Percentiles rank a stretch among this genome's conserved stretches.
Conservation (phyloP, 1,139 yeast species). For the Protomyces macrosporus region DNA sequence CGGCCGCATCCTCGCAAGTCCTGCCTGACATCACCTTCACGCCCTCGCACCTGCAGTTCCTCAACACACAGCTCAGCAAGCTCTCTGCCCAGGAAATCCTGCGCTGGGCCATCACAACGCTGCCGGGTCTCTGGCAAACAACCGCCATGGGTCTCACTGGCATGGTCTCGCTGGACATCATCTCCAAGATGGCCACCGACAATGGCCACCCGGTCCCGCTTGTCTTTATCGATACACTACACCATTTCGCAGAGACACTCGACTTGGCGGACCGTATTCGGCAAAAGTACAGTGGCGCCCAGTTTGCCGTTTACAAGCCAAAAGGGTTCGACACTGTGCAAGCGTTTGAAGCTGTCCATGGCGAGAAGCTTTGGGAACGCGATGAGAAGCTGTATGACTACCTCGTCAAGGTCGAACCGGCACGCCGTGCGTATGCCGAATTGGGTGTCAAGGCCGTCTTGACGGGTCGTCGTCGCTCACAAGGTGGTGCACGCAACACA, state of each 20-base stretch:
- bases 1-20: constrained; percentile 13
- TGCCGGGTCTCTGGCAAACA: constrained; percentile 79
- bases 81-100: constrained; percentile 67
- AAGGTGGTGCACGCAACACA: constrained; percentile 77
- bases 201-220: constrained; percentile 55
- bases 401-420: constrained; percentile 87
- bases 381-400: constrained; percentile 80
- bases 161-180: constrained; percentile 76
- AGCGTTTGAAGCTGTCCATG: constrained; percentile 66
- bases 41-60: constrained; percentile 31
- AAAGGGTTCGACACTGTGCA: constrained; percentile 49
- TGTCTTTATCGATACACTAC: constrained; percentile 82
- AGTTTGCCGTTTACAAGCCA: constrained; percentile 64
- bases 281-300: constrained; percentile 50
- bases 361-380: constrained; percentile 75
- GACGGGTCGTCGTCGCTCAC: constrained; percentile 87
- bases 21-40: constrained; percentile 30
- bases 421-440: constrained; percentile 73
- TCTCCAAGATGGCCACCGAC: constrained; percentile 49
- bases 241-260: constrained; percentile 88
- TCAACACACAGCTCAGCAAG: constrained; percentile 56
- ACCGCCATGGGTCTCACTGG: constrained; percentile 96
- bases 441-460: constrained; percentile 72
- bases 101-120: constrained; percentile 73
- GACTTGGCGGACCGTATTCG: constrained; percentile 62